These are phyloP conservation scores for Boletus smithii DNA, from an alignment of 1,284 basidiomycete genomes.

Conservation along the genomic window DNA sequence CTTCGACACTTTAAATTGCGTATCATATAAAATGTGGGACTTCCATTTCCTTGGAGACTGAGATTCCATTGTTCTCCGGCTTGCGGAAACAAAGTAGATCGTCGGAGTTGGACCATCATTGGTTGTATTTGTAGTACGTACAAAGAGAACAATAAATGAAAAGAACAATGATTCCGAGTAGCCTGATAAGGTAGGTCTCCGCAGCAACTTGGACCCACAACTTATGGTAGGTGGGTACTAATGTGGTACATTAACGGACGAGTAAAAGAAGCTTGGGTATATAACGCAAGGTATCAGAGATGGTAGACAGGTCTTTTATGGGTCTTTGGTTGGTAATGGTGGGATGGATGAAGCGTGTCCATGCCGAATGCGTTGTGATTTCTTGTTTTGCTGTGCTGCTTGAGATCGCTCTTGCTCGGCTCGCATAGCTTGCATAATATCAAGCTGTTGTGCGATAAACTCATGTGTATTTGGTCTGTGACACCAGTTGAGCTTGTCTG, in stretches of 20 bases:
- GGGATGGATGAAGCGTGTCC: conserved; percentile 30
- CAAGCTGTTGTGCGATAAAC: conserved; percentile 85
- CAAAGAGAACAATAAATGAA: conserved; percentile 22
- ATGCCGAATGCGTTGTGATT: conserved; percentile 41
- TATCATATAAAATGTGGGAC: conserved; percentile 8
- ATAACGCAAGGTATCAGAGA: conserved; percentile 26
- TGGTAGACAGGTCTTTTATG: conserved; percentile 11
- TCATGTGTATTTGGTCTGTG: conserved; percentile 72
- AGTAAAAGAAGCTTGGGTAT: conserved; percentile 23
- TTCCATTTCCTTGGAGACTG: conserved; percentile 27
- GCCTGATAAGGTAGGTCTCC: conserved; percentile 18
- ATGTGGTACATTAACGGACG: conserved; percentile 4
- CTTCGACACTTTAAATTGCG: background rate
- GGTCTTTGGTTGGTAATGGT: conserved; percentile 25
- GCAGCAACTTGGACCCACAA: conserved; percentile 1
- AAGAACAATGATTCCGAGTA: conserved; percentile 17
- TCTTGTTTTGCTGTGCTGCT: conserved; percentile 53
- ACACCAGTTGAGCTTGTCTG: conserved; percentile 1
- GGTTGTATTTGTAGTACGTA: conserved; percentile 4
- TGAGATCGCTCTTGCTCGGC: conserved; percentile 68
- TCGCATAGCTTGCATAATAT: conserved; percentile 72
- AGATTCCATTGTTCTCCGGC: conserved; percentile 25
- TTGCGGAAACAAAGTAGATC: conserved; percentile 4
- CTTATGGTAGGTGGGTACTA: background rate
- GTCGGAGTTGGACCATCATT: too few relatives aligned